A percentile compares a stretch with the other conserved stretches of the same genome.
phyloP scores from a whole-genome alignment of 2,329 filamentous ascomycete species.

The Calycina herbarum region DNA sequence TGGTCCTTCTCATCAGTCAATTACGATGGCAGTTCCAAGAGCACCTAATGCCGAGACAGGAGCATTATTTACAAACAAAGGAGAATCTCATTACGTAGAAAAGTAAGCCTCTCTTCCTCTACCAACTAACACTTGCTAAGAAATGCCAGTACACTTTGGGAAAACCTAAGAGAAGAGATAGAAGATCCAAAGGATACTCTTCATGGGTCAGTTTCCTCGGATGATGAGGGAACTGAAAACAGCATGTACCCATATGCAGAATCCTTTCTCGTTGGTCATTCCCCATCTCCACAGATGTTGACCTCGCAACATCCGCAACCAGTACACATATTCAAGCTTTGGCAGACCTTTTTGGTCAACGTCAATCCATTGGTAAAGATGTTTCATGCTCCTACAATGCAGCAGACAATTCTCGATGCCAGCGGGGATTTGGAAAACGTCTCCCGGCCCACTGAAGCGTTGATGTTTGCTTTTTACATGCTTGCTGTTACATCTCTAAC shows the following conservation, averaged over 20 bases:
- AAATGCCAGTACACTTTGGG: constrained; percentile 32
- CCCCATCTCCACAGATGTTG: constrained; percentile 42
- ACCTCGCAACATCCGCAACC: constrained; percentile 54
- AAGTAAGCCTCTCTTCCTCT: constrained; percentile 23
- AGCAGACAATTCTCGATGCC: constrained; percentile 63
- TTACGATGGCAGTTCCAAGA: constrained; percentile 11
- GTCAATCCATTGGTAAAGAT: constrained; percentile 70
- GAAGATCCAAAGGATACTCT: constrained; percentile 36
- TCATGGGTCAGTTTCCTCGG: constrained; percentile 33
- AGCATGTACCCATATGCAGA: constrained; percentile 28
- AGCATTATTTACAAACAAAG: constrained; percentile 29
- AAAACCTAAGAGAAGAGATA: constrained; percentile 34
- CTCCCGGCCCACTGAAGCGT: constrained; percentile 56
- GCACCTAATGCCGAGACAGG: constrained; percentile 17
- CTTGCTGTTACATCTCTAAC: constrained; percentile 55
- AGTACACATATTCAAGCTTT: constrained; percentile 63
- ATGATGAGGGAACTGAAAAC: constrained; percentile 36
- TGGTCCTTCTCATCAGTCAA: background rate
- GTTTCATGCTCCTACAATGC: constrained; percentile 65
- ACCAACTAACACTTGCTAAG: constrained; percentile 10
- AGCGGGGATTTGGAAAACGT: constrained; percentile 48
- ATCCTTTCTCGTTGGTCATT: constrained; percentile 51
- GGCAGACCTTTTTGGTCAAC: constrained; percentile 70
- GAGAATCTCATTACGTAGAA: constrained; percentile 32
- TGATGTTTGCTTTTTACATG: constrained; percentile 67